phyloP scores from a whole-genome alignment of 75 land plant genomes.

The Adiantum capillusveneris region DNA sequence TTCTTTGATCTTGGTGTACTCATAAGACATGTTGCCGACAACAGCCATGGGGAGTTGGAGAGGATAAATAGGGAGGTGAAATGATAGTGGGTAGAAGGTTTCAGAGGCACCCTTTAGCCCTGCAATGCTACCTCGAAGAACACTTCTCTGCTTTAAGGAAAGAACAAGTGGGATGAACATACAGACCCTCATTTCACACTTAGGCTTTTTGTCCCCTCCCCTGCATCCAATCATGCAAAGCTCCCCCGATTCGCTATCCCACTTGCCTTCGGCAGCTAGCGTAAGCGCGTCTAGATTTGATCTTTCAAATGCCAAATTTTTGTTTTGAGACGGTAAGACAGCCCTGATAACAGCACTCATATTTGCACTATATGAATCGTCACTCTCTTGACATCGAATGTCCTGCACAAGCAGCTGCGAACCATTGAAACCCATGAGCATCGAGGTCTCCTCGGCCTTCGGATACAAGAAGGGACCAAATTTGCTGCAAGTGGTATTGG shows the following conservation, averaged over 20 bases:
- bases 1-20: conserved; percentile 29
- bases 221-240: conserved; percentile 76
- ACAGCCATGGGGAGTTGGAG: conserved; percentile 18
- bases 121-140: conserved; percentile 45
- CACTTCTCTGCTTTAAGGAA: conserved; percentile 50
- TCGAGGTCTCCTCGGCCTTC: conserved; percentile 3
- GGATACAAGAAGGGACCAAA: conserved; percentile 43
- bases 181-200: conserved; percentile 37
- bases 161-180: conserved; percentile 40
- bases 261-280: conserved; percentile 48
- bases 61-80: conserved; percentile 20
- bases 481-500: conserved; percentile 34
- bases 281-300: conserved; percentile 38
- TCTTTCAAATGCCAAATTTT: conserved; percentile 19
- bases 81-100: conserved; percentile 38
- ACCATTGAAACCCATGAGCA: conserved; percentile 26
- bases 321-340: conserved; percentile 19
- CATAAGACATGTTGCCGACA: conserved; percentile 22
- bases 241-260: conserved; percentile 44
- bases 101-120: conserved; percentile 6
- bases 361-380: conserved; percentile 6
- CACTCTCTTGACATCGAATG: conserved; percentile 22
- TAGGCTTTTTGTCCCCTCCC: conserved; percentile 3
- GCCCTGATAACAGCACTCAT: conserved; percentile 51
- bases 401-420: conserved; percentile 36